Evolutionary conservation across 805 yeast species (phyloP).

Genomic region (Lipomyces yamanashiensis): DNA sequence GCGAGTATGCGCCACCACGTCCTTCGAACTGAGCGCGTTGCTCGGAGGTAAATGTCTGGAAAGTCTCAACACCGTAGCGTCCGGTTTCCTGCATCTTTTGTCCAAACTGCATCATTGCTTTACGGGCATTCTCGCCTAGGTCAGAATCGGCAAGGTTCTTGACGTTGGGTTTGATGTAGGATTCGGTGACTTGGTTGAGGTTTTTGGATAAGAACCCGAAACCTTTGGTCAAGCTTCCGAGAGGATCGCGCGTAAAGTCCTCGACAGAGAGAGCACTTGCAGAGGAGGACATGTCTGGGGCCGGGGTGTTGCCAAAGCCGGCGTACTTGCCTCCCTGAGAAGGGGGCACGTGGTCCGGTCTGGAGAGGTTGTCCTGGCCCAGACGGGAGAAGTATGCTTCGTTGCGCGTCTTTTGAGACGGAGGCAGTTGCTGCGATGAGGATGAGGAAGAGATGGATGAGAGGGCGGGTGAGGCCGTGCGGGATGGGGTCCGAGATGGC

Average conservation of each 20-base stretch:
- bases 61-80: conserved; percentile 70
- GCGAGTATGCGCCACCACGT: neutral
- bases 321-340: conserved; percentile 91
- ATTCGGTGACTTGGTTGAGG: conserved; percentile 71
- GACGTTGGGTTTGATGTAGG: conserved; percentile 89
- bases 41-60: conserved; percentile 57
- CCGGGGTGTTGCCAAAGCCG: conserved; percentile 83
- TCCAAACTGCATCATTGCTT: conserved; percentile 97
- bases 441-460: conserved; percentile 20
- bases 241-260: conserved; percentile 66
- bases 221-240: conserved; percentile 88
- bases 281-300: conserved; percentile 29
- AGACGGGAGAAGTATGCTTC: conserved; percentile 82
- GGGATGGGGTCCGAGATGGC: conserved; percentile 14
- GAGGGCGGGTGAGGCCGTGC: conserved; percentile 28
- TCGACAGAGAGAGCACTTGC: conserved; percentile 36
- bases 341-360: conserved; percentile 84
- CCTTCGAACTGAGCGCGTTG: conserved; percentile 14
- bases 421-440: conserved; percentile 24
- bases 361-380: conserved; percentile 70
- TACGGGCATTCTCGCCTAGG: conserved; percentile 74
- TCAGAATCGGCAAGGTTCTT: conserved; percentile 81
- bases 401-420: conserved; percentile 56
- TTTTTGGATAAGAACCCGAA: conserved; percentile 93
- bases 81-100: conserved; percentile 91